These are phyloP conservation scores for Aspergillus mulundensis DNA, from an alignment of 495 filamentous ascomycete genomes.

Conservation along the genomic window DNA sequence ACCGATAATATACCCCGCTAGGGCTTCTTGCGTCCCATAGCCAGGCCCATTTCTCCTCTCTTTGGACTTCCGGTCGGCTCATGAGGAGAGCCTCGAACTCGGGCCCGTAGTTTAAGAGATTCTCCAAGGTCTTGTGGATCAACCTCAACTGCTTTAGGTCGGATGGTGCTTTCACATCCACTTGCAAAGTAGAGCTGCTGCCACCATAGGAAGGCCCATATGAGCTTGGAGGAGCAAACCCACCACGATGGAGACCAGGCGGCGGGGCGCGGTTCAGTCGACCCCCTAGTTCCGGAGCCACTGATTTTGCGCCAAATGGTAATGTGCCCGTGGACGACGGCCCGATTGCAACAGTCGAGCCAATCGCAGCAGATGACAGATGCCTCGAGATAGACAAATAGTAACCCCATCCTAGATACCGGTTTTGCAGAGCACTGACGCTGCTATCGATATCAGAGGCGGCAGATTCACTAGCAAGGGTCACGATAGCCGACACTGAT, in stretches of 20 bases:
- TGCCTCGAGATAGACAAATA: constrained; percentile 77
- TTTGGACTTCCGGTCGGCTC: constrained; percentile 73
- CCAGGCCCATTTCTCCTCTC: constrained; percentile 88
- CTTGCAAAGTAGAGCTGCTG: constrained; percentile 51
- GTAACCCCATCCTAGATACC: constrained; percentile 83
- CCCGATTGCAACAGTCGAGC: constrained; percentile 48
- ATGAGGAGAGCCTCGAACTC: constrained; percentile 94
- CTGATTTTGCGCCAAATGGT: constrained; percentile 80
- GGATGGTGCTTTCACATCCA: constrained; percentile 69
- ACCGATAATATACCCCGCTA: constrained; percentile 82
- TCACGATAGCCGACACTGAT: constrained; percentile 79
- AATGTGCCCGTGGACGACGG: constrained; percentile 53
- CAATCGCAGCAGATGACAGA: constrained; percentile 76
- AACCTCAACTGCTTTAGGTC: constrained; percentile 76
- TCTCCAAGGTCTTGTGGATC: constrained; percentile 86
- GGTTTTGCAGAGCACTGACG: constrained; percentile 74
- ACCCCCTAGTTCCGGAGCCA: constrained; percentile 42
- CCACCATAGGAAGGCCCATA: constrained; percentile 48
- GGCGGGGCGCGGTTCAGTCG: constrained; percentile 55
- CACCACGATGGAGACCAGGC: constrained; percentile 58
- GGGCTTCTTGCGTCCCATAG: constrained; percentile 82
- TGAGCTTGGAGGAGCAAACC: constrained; percentile 77
- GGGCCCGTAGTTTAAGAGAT: constrained; percentile 69
- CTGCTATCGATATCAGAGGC: constrained; percentile 79
- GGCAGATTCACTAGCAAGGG: constrained; percentile 77